phyloP scores from a whole-genome alignment of 495 filamentous ascomycete species.

The Podospora pseudoanserina region DNA sequence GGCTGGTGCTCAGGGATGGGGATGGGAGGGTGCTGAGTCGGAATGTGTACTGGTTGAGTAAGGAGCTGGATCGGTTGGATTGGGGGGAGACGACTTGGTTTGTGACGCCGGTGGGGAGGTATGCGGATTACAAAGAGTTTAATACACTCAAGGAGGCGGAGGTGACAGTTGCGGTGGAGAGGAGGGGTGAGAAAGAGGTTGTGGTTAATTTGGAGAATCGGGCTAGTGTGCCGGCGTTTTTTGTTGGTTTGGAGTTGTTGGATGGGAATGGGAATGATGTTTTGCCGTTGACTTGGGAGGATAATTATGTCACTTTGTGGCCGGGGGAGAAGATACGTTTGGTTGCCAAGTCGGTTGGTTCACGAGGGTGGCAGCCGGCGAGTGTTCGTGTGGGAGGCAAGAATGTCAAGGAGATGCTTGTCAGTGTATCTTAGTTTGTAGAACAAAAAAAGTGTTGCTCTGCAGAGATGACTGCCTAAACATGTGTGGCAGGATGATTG shows the following conservation, averaged over 20 bases:
- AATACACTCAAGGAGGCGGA: constrained; percentile 38
- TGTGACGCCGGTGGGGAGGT: constrained; percentile 53
- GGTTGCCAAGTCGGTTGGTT: background rate
- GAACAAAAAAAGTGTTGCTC: too few species aligned
- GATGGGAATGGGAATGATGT: constrained; percentile 43
- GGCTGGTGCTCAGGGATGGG: constrained; percentile 40
- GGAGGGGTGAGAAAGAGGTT: background rate
- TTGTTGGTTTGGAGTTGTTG: constrained; percentile 49
- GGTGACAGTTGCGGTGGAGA: constrained; percentile 26
- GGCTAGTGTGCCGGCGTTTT: constrained; percentile 53
- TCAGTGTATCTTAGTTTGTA: background rate
- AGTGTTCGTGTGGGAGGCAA: constrained; percentile 20
- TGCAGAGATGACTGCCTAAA: too few species aligned
- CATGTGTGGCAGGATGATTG: too few species aligned
- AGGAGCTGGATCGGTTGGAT: constrained; percentile 46
- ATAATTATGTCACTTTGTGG: constrained; percentile 63
- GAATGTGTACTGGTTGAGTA: constrained; percentile 61
- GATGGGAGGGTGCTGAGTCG: constrained; percentile 44
- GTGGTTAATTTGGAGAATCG: constrained; percentile 50
- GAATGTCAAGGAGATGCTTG: constrained; percentile 17
- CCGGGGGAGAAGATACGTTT: constrained; percentile 48
- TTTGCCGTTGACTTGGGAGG: constrained; percentile 53
- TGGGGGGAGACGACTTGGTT: constrained; percentile 59
- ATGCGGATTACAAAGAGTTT: constrained; percentile 51
- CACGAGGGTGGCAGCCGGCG: constrained; percentile 1